Evolutionary conservation across 1,284 basidiomycete species (phyloP).

Genomic region (Caloboletus firmus): DNA sequence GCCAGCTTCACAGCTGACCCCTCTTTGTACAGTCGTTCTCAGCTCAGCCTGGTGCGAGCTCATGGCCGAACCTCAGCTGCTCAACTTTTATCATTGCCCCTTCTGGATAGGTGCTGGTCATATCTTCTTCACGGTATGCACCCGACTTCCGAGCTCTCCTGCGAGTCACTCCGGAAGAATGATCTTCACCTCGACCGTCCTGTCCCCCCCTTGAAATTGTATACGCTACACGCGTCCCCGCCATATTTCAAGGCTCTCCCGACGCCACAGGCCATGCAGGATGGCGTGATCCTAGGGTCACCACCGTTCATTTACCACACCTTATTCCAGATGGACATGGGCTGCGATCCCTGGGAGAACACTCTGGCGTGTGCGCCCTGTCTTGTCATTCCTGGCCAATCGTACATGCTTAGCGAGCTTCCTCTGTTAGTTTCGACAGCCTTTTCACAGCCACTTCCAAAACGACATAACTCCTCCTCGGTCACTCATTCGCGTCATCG

Average conservation of each 20-base stretch:
- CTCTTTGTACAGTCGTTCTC: no score
- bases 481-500: constrained; percentile 14
- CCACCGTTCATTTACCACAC: constrained; percentile 14
- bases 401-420: constrained; percentile 19
- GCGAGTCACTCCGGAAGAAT: neutral
- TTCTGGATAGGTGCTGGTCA: no score
- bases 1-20: no score
- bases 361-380: neutral
- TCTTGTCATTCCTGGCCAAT: constrained; percentile 12
- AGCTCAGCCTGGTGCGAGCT: no score
- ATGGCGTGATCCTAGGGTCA: constrained; percentile 12
- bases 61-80: no score
- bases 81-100: no score
- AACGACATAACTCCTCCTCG: constrained; percentile 19
- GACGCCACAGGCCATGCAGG: constrained; percentile 13
- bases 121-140: constrained; percentile 2
- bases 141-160: neutral
- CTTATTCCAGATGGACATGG: constrained; percentile 8
- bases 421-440: constrained; percentile 2
- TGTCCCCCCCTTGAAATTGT: constrained; percentile 27
- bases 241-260: constrained; percentile 18
- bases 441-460: constrained; percentile 13
- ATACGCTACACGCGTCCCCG: constrained; percentile 29
- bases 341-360: constrained; percentile 27
- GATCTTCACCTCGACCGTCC: constrained; percentile 7